Base-by-base conservation (phyloP, 352 stramenopile species). In the Phytophthora sp. region DNA sequence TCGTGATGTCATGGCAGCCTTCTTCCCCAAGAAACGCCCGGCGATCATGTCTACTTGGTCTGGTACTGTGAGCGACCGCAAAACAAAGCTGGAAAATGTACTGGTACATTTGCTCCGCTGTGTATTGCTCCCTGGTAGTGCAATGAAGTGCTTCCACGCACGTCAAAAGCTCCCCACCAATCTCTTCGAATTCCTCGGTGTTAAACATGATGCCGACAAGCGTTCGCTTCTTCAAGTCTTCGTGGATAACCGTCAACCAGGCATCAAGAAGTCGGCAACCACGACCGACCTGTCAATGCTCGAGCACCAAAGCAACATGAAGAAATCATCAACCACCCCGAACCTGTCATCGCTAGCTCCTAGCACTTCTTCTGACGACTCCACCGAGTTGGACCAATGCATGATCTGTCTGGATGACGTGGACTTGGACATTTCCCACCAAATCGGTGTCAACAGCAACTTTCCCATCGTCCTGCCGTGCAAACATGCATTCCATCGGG, bases 201-300 rank as follows among this genome's bases (percentile, higher is more conserved):
- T 91, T 3, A 61, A 79, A 27, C 52, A 89, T 57, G 73, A 72
- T 20, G 63, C 69, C 15, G 80, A 89, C 57, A 80, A 73, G 33
- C 82, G 82, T 23, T 89, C 82, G 41, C 57, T 91, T 57, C 62
- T 91, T 0, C 80, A 91, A 72, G 76, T 89, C 29, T 89, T 80
- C 51, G 77, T 89, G 39, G 82, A 91, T 55, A 86, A 82, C 61
- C 74, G 66, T 60, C 63, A 84, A 18, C 27, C 45, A 1, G 41
- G 63, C 13, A 66, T 80, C 21, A 79, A 80, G 45, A 82, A 77
- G 16, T 71, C 46, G 5, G 56, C 51, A 5, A 72, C 68, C 7
- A 63, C 31, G 4, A 74, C 67, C 1, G 66, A 73, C 24, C 44
- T 71, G 27, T 58, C 73, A 1, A 76, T 75, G 54, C 66, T 73